A percentile compares a stretch with the other conserved stretches of the same genome.
Evolutionary conservation across 257 asterid genomes (phyloP).

Genomic region (Jacaranda mimosifolia): DNA sequence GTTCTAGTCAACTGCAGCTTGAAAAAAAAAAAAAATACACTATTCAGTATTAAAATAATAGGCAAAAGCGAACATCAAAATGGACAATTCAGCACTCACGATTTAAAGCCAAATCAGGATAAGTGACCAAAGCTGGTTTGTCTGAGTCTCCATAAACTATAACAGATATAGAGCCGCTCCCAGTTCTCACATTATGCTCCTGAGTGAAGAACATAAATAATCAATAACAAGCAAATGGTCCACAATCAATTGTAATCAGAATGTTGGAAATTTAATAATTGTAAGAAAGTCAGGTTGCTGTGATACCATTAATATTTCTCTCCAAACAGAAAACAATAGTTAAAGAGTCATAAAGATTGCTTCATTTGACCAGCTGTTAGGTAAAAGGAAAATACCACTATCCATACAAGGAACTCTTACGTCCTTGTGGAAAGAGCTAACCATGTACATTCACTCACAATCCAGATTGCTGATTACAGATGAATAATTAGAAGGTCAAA

Average conservation of each 20-base stretch:
- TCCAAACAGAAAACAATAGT: neutral
- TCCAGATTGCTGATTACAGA: constrained; percentile 24
- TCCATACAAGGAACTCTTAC: constrained; percentile 8
- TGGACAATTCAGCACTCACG: constrained; percentile 55
- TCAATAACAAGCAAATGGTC: constrained; percentile 2
- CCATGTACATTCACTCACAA: constrained; percentile 34
- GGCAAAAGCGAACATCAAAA: constrained; percentile 16
- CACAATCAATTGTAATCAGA: neutral
- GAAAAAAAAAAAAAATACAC: neutral
- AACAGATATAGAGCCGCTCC: constrained; percentile 74
- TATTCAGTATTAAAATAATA: neutral
- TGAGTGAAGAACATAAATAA: constrained; percentile 36
- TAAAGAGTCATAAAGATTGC: constrained; percentile 2
- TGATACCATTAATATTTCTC: constrained; percentile 1
- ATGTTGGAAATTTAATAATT: neutral
- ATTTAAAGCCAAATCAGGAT: constrained; percentile 86
- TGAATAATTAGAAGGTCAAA: constrained; percentile 30
- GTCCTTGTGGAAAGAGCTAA: constrained; percentile 10
- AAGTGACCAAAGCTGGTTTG: constrained; percentile 81
- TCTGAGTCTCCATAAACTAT: constrained; percentile 84
- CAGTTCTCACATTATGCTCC: constrained; percentile 74
- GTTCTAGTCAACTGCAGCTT: constrained; percentile 7
- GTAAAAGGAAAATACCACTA: constrained; percentile 16
- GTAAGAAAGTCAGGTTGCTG: neutral
- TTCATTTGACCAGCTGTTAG: constrained; percentile 22